phyloP scores from a whole-genome alignment of 495 filamentous ascomycete species.

The Annulohypoxylon nitens region DNA sequence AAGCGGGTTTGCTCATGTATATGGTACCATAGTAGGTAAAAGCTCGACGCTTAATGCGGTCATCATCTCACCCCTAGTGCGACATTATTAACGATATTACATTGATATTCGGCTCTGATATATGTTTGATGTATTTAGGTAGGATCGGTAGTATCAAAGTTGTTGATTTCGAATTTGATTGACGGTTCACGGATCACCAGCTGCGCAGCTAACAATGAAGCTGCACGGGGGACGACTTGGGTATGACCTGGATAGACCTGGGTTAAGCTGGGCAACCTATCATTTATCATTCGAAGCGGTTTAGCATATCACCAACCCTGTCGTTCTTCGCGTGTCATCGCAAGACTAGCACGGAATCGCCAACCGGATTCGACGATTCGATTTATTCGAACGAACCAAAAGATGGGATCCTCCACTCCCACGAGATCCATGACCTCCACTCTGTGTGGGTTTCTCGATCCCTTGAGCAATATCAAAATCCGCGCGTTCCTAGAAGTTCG shows the following conservation, averaged over 20 bases:
- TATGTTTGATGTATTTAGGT: neutral
- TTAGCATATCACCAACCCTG: slow-evolving; percentile 35
- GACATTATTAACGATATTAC: slow-evolving; percentile 5
- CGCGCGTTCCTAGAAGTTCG: slow-evolving; percentile 27
- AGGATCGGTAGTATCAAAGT: slow-evolving; percentile 6
- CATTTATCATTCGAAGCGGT: neutral
- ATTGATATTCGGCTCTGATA: neutral
- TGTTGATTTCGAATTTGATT: slow-evolving; percentile 24
- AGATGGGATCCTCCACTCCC: slow-evolving; percentile 37
- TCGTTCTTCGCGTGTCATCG: slow-evolving; percentile 41
- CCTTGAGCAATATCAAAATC: slow-evolving; percentile 37
- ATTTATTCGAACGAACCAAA: slow-evolving; percentile 9
- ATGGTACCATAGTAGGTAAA: slow-evolving; percentile 2
- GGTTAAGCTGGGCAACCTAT: slow-evolving; percentile 8
- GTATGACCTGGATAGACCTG: neutral
- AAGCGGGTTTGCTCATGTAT: slow-evolving; percentile 1
- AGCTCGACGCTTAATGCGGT: slow-evolving; percentile 17
- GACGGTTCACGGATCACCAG: slow-evolving; percentile 19
- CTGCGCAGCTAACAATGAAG: slow-evolving; percentile 7
- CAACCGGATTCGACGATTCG: slow-evolving; percentile 43
- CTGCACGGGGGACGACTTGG: neutral
- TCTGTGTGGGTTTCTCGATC: slow-evolving; percentile 30
- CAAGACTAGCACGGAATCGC: slow-evolving; percentile 36
- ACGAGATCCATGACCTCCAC: slow-evolving; percentile 44
- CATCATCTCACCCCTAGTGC: slow-evolving; percentile 26